Conservation (phyloP, 1,284 basidiomycete genomes). For the Sanguinoderma infundibulare region DNA sequence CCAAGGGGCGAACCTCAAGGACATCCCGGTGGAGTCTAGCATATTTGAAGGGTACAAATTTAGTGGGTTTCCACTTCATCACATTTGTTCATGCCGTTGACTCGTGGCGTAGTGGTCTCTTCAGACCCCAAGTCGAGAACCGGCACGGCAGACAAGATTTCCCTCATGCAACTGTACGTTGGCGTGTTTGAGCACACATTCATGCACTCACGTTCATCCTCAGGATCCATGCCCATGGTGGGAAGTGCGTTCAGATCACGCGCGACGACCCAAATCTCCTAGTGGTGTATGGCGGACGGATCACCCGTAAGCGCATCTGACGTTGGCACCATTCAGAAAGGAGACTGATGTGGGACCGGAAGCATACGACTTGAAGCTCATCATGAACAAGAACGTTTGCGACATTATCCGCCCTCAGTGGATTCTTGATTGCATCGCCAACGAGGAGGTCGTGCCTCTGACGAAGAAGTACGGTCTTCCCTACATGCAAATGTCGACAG, state of each 20-base stretch:
- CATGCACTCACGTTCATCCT: background rate
- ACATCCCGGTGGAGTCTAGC: constrained; percentile 59
- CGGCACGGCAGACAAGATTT: constrained; percentile 68
- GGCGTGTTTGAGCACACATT: background rate
- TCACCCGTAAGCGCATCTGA: constrained; percentile 53
- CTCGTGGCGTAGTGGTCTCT: constrained; percentile 61
- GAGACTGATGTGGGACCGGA: background rate
- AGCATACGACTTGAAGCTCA: constrained; percentile 72
- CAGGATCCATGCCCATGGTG: constrained; percentile 82
- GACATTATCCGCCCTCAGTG: constrained; percentile 83
- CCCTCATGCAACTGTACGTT: constrained; percentile 65
- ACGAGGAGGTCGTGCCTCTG: constrained; percentile 59
- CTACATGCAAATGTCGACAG: background rate
- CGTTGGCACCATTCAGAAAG: background rate
- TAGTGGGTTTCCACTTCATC: constrained; percentile 51
- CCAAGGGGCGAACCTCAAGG: constrained; percentile 62
- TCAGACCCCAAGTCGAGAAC: constrained; percentile 76
- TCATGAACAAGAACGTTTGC: constrained; percentile 63
- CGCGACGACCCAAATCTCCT: constrained; percentile 50
- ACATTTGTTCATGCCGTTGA: background rate
- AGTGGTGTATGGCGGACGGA: constrained; percentile 69
- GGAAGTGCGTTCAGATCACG: constrained; percentile 69
- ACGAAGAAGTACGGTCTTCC: constrained; percentile 59
- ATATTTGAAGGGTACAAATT: constrained; percentile 81
- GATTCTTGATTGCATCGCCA: constrained; percentile 78